Conservation (phyloP, 805 yeast species). For the Tetrapisispora taiwanensis region DNA sequence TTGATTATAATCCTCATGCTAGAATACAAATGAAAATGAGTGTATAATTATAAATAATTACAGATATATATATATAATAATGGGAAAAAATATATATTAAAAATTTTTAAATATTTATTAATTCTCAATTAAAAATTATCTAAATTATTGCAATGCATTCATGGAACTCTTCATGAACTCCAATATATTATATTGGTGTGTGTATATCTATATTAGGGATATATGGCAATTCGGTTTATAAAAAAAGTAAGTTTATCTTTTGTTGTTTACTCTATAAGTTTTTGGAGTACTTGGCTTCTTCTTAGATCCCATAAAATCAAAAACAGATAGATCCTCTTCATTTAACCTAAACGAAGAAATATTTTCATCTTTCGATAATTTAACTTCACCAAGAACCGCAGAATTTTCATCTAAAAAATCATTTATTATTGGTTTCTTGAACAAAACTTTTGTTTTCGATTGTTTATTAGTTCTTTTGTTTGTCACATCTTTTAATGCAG, state of each 20-base stretch:
- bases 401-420: slow-evolving; percentile 19
- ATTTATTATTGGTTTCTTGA: slow-evolving; percentile 25
- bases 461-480: slow-evolving; percentile 1
- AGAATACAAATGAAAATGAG: slow-evolving; percentile 95
- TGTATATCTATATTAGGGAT: no score
- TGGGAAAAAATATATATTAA: no score
- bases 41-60: slow-evolving; percentile 38
- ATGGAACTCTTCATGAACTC: background rate
- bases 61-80: background rate
- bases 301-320: slow-evolving; percentile 32
- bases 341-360: slow-evolving; percentile 14
- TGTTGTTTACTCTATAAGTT: slow-evolving; percentile 16
- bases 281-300: slow-evolving; percentile 15
- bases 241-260: background rate
- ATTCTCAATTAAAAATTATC: no score
- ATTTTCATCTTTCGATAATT: slow-evolving; percentile 2
- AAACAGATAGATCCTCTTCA: slow-evolving; percentile 32
- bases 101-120: no score
- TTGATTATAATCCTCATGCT: slow-evolving; percentile 69
- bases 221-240: no score
- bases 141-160: background rate
- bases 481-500: slow-evolving; percentile 7
- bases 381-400: slow-evolving; percentile 6
- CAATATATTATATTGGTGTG: no score
- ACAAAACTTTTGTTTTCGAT: slow-evolving; percentile 10